Base-by-base conservation (phyloP, 108 stramenopile genomes). In the Fragilaria crotonensis region DNA sequence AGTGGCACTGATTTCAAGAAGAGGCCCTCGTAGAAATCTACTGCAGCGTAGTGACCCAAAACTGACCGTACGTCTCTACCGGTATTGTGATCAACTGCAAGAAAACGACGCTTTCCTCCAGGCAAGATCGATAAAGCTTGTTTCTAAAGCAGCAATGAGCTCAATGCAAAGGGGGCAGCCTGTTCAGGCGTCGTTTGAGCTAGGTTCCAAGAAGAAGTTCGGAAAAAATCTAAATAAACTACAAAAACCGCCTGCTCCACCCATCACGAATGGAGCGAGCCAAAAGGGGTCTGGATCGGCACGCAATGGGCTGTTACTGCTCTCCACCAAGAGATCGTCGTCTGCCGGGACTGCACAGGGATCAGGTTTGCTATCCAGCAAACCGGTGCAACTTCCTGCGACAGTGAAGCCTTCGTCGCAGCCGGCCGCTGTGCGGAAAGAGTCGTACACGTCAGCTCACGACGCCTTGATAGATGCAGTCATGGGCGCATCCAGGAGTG, bases 151-250 rank as follows among this genome's bases (percentile, higher is more conserved):
- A 41, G 11, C 14, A 14, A 41, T 41, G 36, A 41, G 36, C 14
- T 41, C 36, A 41, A 41, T 14, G 14, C 36, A 41, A 41, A 41
- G 14, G 14, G 14, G 36, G 7, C 36, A 41, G 36, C 36, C 7
- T 41, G 36, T 7, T 41, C 36, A 7, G 14, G 36, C 11, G 36
- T 7, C 36, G 14, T 41, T 41, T 14, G 36, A 41, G 14, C 36
- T 41, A 11, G 14, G 36, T 41, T 52, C 54, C 45, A 80, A 80
- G 70, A 89, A 90, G 63, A 86, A 90, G 61, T 90, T 83, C 62
- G 89, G 89, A 45, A 82, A 86, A 59, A 90, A 90, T 81, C 79
- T 90, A 33, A 84, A 87, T 67, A 86, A 90, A 54, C 72, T 90
- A 32, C 78, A 78, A 7, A 78, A 83, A 52, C 82, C 84, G 17